Evolutionary conservation across 345 rosid genomes (phyloP).

Genomic region (Psidium friedrichsthalianum): DNA sequence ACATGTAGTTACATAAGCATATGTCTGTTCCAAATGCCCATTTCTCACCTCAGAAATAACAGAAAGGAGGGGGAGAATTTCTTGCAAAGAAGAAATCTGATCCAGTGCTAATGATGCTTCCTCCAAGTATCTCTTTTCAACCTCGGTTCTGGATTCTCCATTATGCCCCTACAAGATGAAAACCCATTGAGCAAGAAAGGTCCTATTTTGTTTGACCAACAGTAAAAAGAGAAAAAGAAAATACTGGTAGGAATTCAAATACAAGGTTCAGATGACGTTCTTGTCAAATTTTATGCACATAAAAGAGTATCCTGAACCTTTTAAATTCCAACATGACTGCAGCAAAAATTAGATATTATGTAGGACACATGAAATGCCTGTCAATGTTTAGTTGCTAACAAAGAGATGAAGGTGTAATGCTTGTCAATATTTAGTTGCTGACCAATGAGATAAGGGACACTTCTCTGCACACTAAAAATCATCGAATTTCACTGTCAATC

Average conservation of each 20-base stretch:
- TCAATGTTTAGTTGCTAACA: background rate
- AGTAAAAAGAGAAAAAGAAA: background rate
- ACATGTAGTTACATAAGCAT: background rate
- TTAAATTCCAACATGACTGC: background rate
- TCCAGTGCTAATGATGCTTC: conserved; percentile 29
- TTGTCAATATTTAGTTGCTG: background rate
- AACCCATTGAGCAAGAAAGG: background rate
- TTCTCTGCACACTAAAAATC: background rate
- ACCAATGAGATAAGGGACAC: background rate
- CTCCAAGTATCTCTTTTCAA: conserved; percentile 14
- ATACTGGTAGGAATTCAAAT: background rate
- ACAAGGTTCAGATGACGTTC: background rate
- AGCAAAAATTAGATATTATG: background rate
- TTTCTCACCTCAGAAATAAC: conserved; percentile 56
- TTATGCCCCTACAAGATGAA: conserved; percentile 30
- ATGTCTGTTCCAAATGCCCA: background rate
- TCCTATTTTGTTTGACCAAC: background rate
- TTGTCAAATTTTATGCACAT: background rate
- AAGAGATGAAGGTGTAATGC: background rate
- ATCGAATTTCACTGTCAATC: background rate
- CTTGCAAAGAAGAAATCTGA: conserved; percentile 49
- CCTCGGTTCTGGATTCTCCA: conserved; percentile 8
- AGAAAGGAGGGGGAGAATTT: conserved; percentile 58
- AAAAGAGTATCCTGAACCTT: background rate
- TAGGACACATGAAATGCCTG: background rate